A percentile compares a stretch with the other conserved stretches of the same genome.
Conservation (phyloP, 1,284 basidiomycete genomes). For the Phellopilus nigrolimitatus region DNA sequence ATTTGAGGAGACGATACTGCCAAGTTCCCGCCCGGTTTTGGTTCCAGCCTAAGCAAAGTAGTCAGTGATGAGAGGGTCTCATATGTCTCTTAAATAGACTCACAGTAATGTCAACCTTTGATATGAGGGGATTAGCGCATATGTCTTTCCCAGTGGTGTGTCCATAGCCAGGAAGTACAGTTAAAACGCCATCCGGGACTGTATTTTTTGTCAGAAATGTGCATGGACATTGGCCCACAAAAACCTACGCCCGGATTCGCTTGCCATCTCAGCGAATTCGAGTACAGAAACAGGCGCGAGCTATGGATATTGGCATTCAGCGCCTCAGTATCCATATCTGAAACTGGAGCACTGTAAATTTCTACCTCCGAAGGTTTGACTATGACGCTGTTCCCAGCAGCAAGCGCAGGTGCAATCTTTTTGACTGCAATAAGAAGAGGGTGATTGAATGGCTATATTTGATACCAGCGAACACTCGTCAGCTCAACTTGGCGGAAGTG, state of each 20-base stretch:
- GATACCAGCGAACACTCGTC: background rate
- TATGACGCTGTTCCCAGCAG: conserved; percentile 78
- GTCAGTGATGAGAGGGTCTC: background rate
- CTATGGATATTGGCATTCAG: conserved; percentile 30
- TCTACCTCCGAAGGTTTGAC: conserved; percentile 76
- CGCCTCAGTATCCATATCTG: background rate
- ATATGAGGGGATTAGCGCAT: conserved; percentile 56
- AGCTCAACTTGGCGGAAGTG: background rate
- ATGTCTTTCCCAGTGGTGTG: conserved; percentile 57
- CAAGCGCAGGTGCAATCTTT: conserved; percentile 81
- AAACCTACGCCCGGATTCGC: conserved; percentile 57
- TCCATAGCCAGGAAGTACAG: conserved; percentile 69
- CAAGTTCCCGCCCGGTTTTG: conserved; percentile 63
- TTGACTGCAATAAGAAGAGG: conserved; percentile 79
- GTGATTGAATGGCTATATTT: conserved; percentile 71
- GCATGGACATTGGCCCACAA: background rate
- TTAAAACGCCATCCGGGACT: conserved; percentile 74
- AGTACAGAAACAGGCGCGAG: conserved; percentile 75
- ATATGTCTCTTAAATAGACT: conserved; percentile 24
- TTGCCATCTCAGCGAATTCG: conserved; percentile 63
- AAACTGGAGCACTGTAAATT: background rate
- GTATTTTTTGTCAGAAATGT: background rate
- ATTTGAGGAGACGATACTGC: conserved; percentile 66
- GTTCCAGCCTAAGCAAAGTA: conserved; percentile 60
- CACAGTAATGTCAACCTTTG: conserved; percentile 81